These are phyloP conservation scores for Shiraia sp. DNA, from an alignment of 2,329 filamentous ascomycete species.

Conservation along the genomic window DNA sequence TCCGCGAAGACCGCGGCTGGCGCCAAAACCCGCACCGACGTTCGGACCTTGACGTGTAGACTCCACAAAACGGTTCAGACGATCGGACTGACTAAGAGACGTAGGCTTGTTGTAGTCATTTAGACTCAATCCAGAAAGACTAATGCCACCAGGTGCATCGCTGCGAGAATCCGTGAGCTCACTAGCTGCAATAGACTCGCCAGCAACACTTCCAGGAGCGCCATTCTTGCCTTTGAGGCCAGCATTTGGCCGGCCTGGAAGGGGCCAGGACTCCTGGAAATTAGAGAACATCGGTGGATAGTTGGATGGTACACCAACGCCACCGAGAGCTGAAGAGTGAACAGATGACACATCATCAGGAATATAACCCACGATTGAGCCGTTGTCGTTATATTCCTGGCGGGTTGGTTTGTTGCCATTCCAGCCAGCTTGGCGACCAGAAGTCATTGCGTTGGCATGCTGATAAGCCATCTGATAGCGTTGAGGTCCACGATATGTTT, in stretches of 20 bases:
- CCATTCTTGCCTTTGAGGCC: conserved; percentile 67
- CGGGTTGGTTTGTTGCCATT: conserved; percentile 55
- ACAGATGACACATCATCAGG: conserved; percentile 96
- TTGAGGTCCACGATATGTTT: conserved; percentile 86
- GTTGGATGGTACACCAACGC: conserved; percentile 76
- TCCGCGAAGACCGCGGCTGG: conserved; percentile 49
- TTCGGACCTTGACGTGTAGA: conserved; percentile 69
- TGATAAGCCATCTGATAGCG: conserved; percentile 81
- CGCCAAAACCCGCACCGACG: conserved; percentile 39
- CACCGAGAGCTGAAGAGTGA: conserved; percentile 87
- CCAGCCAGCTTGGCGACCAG: conserved; percentile 45
- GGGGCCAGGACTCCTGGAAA: conserved; percentile 89
- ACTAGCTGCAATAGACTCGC: conserved; percentile 89
- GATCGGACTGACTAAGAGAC: conserved; percentile 80
- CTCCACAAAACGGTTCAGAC: conserved; percentile 92
- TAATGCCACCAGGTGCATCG: conserved; percentile 82
- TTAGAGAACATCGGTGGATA: conserved; percentile 96
- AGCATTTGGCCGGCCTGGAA: conserved; percentile 70
- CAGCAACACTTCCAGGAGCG: conserved; percentile 76
- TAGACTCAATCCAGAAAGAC: conserved; percentile 80
- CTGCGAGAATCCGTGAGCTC: conserved; percentile 84
- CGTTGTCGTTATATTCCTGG: conserved; percentile 69
- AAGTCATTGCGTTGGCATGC: conserved; percentile 64
- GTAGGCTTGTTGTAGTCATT: conserved; percentile 71
- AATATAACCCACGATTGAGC: conserved; percentile 92